Base-by-base conservation (phyloP, 2,329 filamentous ascomycete genomes). In the Mycosphaerelloides madeirae region DNA sequence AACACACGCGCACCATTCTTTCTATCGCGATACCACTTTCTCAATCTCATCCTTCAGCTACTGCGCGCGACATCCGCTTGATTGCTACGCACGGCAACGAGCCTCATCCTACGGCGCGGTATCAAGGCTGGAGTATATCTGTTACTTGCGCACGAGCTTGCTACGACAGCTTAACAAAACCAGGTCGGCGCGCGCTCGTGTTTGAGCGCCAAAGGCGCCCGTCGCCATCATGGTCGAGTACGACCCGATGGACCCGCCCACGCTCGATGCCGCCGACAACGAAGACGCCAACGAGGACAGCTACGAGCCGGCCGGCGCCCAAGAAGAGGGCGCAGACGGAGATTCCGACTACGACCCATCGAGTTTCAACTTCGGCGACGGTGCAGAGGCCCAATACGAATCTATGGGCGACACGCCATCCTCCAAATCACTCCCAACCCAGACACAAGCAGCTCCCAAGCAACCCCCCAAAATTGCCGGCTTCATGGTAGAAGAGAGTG, bases 401-500 rank as follows among this genome's bases (percentile, higher is more conserved):
- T 9, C 22, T 25, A 9, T 9, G 22, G 9, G 9, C 9, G 18
- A 53, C 38, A 39, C 44, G 31, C 18, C 38, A 18, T 15, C 48
- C 36, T 40, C 51, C 25, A 19, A 47, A 32, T 73, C 75, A 31
- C 34, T 44, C 59, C 68, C 66, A 50, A 69, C 64, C 44, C 67
- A 55, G 48, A 65, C 61, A 56, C 76, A 69, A 61, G 44, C 41
- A 42, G 55, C 44, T 48, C 55, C 44, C 48, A 55, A 50, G 56
- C 63, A 46, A 58, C 65, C 46, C 31, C 46, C 55, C 13, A 54
- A 52, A 40, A 49, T 57, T 32, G 49, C 77, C 63, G 79, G 78
- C 56, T 81, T 81, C 71, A 75, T 80, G 66, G 73, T 78, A 63
- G 79, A 81, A 66, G 78, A 79, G 63, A 77, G 80, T 64, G 75